A percentile compares a stretch with the other conserved stretches of the same genome.
Evolutionary conservation across 2,329 filamentous ascomycete species (phyloP).

Genomic region (Talaromyces piceae): DNA sequence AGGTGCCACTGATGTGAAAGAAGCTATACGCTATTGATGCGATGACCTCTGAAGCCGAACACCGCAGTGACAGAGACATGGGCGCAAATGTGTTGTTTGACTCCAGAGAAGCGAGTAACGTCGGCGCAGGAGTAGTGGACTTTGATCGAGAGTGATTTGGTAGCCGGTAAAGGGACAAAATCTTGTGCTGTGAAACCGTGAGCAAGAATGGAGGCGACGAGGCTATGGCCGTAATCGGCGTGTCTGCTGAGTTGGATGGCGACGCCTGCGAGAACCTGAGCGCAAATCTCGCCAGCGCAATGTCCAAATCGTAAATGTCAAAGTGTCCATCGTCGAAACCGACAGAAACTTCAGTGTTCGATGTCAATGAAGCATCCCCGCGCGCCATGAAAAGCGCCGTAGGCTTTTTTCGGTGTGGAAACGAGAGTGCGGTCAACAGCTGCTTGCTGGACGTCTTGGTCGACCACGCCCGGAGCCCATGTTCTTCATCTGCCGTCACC

Average conservation of each 20-base stretch:
- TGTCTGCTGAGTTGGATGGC: conserved; percentile 42
- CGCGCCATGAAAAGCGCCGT: conserved; percentile 34
- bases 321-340: conserved; percentile 69
- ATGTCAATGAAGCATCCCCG: conserved; percentile 27
- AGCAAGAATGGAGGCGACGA: conserved; percentile 68
- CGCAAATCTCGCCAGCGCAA: conserved; percentile 37
- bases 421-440: conserved; percentile 45
- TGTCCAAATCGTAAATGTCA: conserved; percentile 58
- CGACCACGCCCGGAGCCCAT: conserved; percentile 73
- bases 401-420: conserved; percentile 54
- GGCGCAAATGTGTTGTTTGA: conserved; percentile 74
- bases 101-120: conserved; percentile 67
- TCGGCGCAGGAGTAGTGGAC: conserved; percentile 30
- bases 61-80: conserved; percentile 74
- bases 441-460: conserved; percentile 54
- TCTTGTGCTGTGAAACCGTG: conserved; percentile 66
- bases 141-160: background rate
- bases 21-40: conserved; percentile 83
- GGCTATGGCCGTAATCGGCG: conserved; percentile 62
- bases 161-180: conserved; percentile 70
- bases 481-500: conserved; percentile 62
- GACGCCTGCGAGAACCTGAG: conserved; percentile 53
- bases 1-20: conserved; percentile 66
- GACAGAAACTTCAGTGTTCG: conserved; percentile 53
- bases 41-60: conserved; percentile 55